These are phyloP conservation scores for Phytophthora chlamydospora DNA, from an alignment of 352 stramenopile species.

Conservation along the genomic window DNA sequence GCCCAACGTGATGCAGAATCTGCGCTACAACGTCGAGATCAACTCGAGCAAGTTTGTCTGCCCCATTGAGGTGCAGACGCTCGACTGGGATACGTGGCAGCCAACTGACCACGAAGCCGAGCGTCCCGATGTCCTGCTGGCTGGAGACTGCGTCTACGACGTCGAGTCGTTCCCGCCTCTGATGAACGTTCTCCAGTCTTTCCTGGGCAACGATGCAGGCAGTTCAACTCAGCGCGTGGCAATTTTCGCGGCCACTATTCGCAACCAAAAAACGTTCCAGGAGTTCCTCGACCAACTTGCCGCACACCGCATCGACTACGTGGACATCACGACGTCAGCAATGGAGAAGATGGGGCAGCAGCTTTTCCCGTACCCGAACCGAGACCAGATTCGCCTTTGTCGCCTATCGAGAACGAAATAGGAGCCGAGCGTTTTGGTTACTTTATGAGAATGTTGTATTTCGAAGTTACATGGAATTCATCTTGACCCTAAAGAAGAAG, in stretches of 20 bases:
- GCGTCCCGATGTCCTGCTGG: slow-evolving; percentile 63
- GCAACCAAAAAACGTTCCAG: slow-evolving; percentile 78
- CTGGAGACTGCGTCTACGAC: slow-evolving; percentile 83
- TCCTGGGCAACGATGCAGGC: slow-evolving; percentile 41
- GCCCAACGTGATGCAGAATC: slow-evolving; percentile 82
- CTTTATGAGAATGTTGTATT: background rate
- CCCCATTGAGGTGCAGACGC: slow-evolving; percentile 54
- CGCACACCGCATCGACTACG: slow-evolving; percentile 56
- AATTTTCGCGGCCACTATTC: slow-evolving; percentile 80
- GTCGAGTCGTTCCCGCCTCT: slow-evolving; percentile 61
- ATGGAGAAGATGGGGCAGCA: slow-evolving; percentile 48
- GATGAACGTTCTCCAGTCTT: slow-evolving; percentile 62
- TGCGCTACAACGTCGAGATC: slow-evolving; percentile 84
- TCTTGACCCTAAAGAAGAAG: slow-evolving; percentile 48
- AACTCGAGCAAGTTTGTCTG: slow-evolving; percentile 57
- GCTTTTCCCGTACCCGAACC: slow-evolving; percentile 65
- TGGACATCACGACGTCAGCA: slow-evolving; percentile 62
- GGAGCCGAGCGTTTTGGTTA: background rate
- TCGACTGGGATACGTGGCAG: slow-evolving; percentile 81
- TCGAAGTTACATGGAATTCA: slow-evolving; percentile 42
- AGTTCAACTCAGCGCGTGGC: slow-evolving; percentile 33
- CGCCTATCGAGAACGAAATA: slow-evolving; percentile 45
- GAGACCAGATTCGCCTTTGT: slow-evolving; percentile 76
- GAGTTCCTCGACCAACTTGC: slow-evolving; percentile 71
- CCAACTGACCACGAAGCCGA: slow-evolving; percentile 32